A percentile compares a stretch with the other conserved stretches of the same genome.
Conservation (phyloP, 2,329 filamentous ascomycete genomes). For the Aspergillus sp. region DNA sequence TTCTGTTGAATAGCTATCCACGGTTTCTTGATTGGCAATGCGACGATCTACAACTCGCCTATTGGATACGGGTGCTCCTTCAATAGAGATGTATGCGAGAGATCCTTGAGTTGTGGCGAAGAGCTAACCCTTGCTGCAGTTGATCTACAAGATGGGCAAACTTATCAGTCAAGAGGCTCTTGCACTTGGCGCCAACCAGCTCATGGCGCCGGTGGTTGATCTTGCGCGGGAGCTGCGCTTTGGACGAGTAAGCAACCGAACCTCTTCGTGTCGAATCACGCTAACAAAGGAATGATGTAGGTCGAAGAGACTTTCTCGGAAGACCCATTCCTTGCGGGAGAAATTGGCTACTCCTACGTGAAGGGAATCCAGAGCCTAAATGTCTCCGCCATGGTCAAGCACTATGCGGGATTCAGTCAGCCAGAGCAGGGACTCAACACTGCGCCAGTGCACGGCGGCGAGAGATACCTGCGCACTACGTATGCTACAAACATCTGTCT, state of each 20-base stretch:
- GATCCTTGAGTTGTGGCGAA: no score
- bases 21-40: constrained; percentile 69
- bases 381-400: constrained; percentile 72
- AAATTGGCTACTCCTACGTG: constrained; percentile 63
- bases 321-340: constrained; percentile 66
- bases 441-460: constrained; percentile 57
- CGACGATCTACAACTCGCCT: constrained; percentile 76
- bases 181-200: constrained; percentile 69
- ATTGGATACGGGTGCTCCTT: constrained; percentile 72
- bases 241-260: constrained; percentile 52
- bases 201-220: constrained; percentile 71
- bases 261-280: neutral
- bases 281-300: constrained; percentile 11
- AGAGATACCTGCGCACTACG: constrained; percentile 55
- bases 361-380: constrained; percentile 63
- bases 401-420: constrained; percentile 67
- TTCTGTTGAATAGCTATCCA: constrained; percentile 56
- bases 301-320: constrained; percentile 73
- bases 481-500: no score
- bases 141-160: constrained; percentile 66
- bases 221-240: constrained; percentile 70
- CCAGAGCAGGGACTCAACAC: constrained; percentile 74
- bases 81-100: constrained; percentile 53
- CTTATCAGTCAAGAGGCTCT: constrained; percentile 65
- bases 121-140: constrained; percentile 17